These are phyloP conservation scores for Escallonia rubra DNA, from an alignment of 129 eudicot species.

Conservation along the genomic window DNA sequence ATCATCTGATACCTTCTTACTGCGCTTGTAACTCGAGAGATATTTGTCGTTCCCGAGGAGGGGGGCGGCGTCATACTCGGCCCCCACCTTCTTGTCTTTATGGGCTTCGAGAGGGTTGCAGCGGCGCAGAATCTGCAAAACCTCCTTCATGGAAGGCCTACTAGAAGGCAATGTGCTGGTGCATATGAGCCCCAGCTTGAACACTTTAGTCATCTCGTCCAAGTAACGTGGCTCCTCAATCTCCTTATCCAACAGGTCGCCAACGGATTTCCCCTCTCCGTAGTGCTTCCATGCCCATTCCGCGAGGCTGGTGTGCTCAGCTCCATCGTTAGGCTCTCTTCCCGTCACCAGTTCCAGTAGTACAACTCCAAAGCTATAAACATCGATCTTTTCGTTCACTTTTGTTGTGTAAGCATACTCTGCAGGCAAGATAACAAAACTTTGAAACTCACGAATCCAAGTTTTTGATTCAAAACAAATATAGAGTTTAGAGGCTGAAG, in stretches of 20 bases:
- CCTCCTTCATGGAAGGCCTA: constrained; percentile 84
- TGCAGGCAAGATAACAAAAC: constrained; percentile 19
- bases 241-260: constrained; percentile 45
- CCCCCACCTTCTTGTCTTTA: constrained; percentile 36
- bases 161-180: constrained; percentile 64
- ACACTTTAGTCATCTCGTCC: constrained; percentile 55
- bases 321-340: constrained; percentile 65
- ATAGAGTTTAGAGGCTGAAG: not conserved
- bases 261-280: constrained; percentile 46
- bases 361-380: constrained; percentile 87
- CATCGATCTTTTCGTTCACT: constrained; percentile 67
- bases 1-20: constrained; percentile 39
- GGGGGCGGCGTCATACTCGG: constrained; percentile 54
- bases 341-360: constrained; percentile 81
- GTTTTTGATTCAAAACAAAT: too few relatives aligned
- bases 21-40: constrained; percentile 49
- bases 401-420: constrained; percentile 71
- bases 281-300: constrained; percentile 87
- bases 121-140: constrained; percentile 53
- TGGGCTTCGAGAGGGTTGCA: constrained; percentile 16
- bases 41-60: constrained; percentile 48
- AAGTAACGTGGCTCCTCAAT: constrained; percentile 42
- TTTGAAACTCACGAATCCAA: too few relatives aligned
- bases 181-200: constrained; percentile 74
- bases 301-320: constrained; percentile 54